Evolutionary conservation across 129 eudicot genomes (phyloP).

Genomic region (Saussurea involucrata): DNA sequence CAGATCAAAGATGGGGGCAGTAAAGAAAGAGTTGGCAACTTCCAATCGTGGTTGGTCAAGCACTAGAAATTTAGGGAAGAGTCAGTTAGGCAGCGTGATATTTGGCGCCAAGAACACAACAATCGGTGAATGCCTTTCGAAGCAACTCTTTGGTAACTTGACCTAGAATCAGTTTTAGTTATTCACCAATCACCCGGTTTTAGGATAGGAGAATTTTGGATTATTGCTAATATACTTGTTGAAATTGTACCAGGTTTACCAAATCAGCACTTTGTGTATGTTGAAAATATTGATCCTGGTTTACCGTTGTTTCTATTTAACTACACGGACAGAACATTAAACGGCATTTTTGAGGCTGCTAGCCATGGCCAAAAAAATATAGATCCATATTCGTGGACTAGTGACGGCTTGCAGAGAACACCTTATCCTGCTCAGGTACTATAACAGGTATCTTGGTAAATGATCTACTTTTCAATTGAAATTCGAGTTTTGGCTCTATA

Average conservation of each 20-base stretch:
- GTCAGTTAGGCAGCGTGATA: slow-evolving; percentile 64
- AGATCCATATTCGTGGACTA: slow-evolving; percentile 79
- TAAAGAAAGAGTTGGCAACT: slow-evolving; percentile 15
- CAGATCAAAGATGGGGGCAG: slow-evolving; percentile 15
- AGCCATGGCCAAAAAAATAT: slow-evolving; percentile 70
- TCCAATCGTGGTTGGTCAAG: neutral
- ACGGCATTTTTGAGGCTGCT: slow-evolving; percentile 88
- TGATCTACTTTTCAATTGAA: slow-evolving; percentile 1
- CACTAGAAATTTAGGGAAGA: slow-evolving; percentile 54
- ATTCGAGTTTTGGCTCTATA: neutral
- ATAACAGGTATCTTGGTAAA: slow-evolving; percentile 1
- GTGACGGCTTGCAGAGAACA: slow-evolving; percentile 57
- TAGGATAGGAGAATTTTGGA: neutral
- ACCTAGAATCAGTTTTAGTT: neutral
- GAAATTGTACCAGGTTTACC: slow-evolving; percentile 62
- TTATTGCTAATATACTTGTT: slow-evolving; percentile 18
- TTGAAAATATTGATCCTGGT: slow-evolving; percentile 73
- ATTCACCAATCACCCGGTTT: too few species aligned
- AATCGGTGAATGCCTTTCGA: slow-evolving; percentile 54
- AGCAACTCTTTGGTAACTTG: slow-evolving; percentile 67
- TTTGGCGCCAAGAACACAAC: slow-evolving; percentile 65
- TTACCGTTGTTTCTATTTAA: slow-evolving; percentile 80
- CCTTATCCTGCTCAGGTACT: slow-evolving; percentile 75
- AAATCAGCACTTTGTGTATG: slow-evolving; percentile 50
- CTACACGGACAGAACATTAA: slow-evolving; percentile 53